Percentiles rank a stretch among this genome's conserved stretches.
Evolutionary conservation across 2,329 filamentous ascomycete genomes (phyloP).

Genomic region (Fusarium subglutinans): DNA sequence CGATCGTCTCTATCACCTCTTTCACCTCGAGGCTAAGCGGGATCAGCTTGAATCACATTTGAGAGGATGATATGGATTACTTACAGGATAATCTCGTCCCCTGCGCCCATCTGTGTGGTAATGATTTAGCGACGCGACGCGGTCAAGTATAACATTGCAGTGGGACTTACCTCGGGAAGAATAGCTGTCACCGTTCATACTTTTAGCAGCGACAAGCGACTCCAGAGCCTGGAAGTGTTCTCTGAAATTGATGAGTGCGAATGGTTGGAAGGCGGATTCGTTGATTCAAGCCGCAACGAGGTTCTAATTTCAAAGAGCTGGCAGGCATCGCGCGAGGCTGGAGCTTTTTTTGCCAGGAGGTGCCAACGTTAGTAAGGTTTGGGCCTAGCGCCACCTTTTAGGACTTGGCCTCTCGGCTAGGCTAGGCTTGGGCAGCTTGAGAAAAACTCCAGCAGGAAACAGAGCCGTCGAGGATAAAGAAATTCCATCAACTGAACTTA

Average conservation of each 20-base stretch:
- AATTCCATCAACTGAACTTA: background rate
- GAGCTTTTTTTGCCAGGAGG: slow-evolving; percentile 53
- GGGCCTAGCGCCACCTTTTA: slow-evolving; percentile 35
- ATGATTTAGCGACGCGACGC: slow-evolving; percentile 46
- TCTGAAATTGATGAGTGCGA: slow-evolving; percentile 37
- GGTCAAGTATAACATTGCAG: slow-evolving; percentile 17
- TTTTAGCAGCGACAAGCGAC: slow-evolving; percentile 43
- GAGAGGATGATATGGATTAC: slow-evolving; percentile 35
- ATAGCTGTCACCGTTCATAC: slow-evolving; percentile 88
- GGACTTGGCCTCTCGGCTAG: background rate
- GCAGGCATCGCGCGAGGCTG: slow-evolving; percentile 52
- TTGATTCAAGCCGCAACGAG: slow-evolving; percentile 44
- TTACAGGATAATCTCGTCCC: slow-evolving; percentile 65
- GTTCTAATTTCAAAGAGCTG: slow-evolving; percentile 42
- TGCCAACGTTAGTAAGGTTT: slow-evolving; percentile 41
- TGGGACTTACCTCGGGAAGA: slow-evolving; percentile 74
- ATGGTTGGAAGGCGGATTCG: slow-evolving; percentile 33
- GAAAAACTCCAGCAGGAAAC: slow-evolving; percentile 8
- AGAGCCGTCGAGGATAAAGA: background rate
- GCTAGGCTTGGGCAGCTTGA: background rate
- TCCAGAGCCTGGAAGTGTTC: slow-evolving; percentile 13
- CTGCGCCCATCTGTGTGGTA: slow-evolving; percentile 57
- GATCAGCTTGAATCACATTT: slow-evolving; percentile 29
- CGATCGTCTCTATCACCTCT: slow-evolving; percentile 47
- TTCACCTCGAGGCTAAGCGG: slow-evolving; percentile 44